Base-by-base conservation (phyloP, 2,329 filamentous ascomycete genomes). In the Neofusicoccum cordaticola region DNA sequence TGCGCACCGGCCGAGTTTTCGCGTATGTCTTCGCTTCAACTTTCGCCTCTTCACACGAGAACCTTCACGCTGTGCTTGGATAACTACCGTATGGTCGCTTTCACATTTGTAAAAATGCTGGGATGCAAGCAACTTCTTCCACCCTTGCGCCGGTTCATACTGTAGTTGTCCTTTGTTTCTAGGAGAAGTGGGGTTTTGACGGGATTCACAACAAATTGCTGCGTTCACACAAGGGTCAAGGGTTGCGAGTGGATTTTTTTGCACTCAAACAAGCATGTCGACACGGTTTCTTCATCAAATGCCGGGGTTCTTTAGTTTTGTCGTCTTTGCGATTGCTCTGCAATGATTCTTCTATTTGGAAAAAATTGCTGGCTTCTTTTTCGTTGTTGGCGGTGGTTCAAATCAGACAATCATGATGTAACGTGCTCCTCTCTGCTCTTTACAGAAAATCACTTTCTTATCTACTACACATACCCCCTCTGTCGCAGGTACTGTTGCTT, bases 91-190 rank as follows among this genome's bases (percentile, higher is more conserved):
- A 53, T 53, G 63, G 63, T 64, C 63, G 63, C 53, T 60, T 48
- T 51, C 53, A 50, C 52, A 48, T 64, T 47, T 64, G 63, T 64
- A 64, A 64, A 64, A 64, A 64, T 44, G 63, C 37, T 53, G 63
- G 53, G 63, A 64, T 57, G 62, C 62, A 64, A 64, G 62, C 42
- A 56, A 37, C 48, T 53, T 63, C 61, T 63, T 56, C 51, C 57
- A 39, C 62, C 62, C 62, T 64, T 64, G 50, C 62, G 35, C 51
- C 62, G 51, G 61, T 64, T 64, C 62, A 64, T 64, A 56, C 62
- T 64, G 62, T 64, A 64, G 62, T 64, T 64, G 62, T 64, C 62
- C 41, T 64, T 64, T 50, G 34, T 57, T 63, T 52, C 50, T 63
- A 63, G 48, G 56, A 62, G 47, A 63, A 53, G 61, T 53, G 56